phyloP scores from a whole-genome alignment of 768 basidiomycete species.

The Phylloporus sp. region DNA sequence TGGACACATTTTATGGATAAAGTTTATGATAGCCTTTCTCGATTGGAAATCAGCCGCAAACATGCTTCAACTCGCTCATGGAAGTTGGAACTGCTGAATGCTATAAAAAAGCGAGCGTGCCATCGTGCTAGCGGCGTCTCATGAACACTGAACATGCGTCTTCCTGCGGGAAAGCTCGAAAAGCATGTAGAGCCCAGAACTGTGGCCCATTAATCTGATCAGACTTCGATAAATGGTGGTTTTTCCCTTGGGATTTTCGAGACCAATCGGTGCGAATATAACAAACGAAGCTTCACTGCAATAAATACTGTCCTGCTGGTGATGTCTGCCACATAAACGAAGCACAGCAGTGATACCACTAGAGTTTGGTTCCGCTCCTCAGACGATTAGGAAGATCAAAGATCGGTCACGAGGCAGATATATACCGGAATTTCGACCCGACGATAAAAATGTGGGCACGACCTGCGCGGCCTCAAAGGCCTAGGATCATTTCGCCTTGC shows the following conservation, averaged over 20 bases:
- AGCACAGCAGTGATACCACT: constrained; percentile 2
- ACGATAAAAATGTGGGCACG: constrained; percentile 13
- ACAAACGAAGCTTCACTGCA: constrained; percentile 1
- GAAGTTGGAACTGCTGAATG: constrained; percentile 14
- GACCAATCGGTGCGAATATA: constrained; percentile 17
- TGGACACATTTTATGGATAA: constrained; percentile 21
- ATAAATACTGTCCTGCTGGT: background rate
- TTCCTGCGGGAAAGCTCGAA: constrained; percentile 16
- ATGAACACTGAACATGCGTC: constrained; percentile 16
- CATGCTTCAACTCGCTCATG: constrained; percentile 11
- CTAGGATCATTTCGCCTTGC: constrained; percentile 21
- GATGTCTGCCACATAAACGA: constrained; percentile 1
- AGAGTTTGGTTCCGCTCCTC: constrained; percentile 13
- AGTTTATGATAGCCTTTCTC: constrained; percentile 36
- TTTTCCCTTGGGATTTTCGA: constrained; percentile 17
- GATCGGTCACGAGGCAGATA: constrained; percentile 3
- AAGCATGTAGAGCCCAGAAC: constrained; percentile 7
- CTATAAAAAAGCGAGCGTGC: constrained; percentile 6
- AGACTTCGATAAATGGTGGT: constrained; percentile 15
- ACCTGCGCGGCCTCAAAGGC: constrained; percentile 9
- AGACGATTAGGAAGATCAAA: background rate
- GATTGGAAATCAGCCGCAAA: constrained; percentile 18
- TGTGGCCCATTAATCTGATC: constrained; percentile 23
- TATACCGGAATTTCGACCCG: constrained; percentile 24
- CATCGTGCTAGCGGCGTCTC: constrained; percentile 9